Percentiles rank a stretch among this genome's conserved stretches.
Evolutionary conservation across 176 grass and related monocot genomes (phyloP).

Genomic region (Hordeum vulgare): MorexV3_pseudomolecules_assembly NC_058519.1:371222305-371222804

Average conservation of each 20-base stretch:
- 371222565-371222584: constrained; percentile 74
- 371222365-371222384: constrained; percentile 47
- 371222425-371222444: constrained; percentile 66
- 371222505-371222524: constrained; percentile 27
- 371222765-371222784: too few relatives aligned
- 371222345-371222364: constrained; percentile 66
- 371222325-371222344: constrained; percentile 94
- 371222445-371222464: constrained; percentile 48
- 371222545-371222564: constrained; percentile 85
- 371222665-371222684: constrained; percentile 37
- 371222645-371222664: constrained; percentile 57
- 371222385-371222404: constrained; percentile 48
- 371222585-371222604: constrained; percentile 67
- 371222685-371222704: constrained; percentile 4
- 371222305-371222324: constrained; percentile 90
- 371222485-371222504: constrained; percentile 38
- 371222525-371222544: constrained; percentile 55
- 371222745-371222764: too few relatives aligned
- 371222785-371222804: too few relatives aligned
- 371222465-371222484: constrained; percentile 46
- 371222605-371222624: constrained; percentile 75
- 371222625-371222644: constrained; percentile 49
- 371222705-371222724: too few relatives aligned
- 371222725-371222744: too few relatives aligned
- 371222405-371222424: constrained; percentile 21